Conservation (phyloP, 2,329 filamentous ascomycete species). For the Monilinia aucupariae region DNA sequence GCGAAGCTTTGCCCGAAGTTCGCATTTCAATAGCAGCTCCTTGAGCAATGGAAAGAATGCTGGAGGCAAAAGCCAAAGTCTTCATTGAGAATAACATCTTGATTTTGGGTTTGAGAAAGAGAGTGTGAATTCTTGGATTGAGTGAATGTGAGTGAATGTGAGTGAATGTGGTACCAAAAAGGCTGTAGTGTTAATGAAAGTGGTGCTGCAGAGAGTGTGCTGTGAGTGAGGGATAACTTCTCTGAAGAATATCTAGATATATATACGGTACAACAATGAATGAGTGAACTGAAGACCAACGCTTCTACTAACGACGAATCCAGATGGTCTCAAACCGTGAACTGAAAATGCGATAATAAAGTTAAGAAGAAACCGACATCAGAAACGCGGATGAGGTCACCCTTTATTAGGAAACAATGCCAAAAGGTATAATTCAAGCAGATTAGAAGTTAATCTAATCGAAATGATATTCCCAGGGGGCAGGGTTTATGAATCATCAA, state of each 20-base stretch:
- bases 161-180: too few species aligned
- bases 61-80: slow-evolving; percentile 20
- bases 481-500: too few species aligned
- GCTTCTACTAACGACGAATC: not conserved
- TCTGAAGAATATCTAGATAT: not conserved
- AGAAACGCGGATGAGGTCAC: not conserved
- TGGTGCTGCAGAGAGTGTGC: not conserved
- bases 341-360: not conserved
- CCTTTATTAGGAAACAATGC: not conserved
- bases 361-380: not conserved
- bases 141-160: too few species aligned
- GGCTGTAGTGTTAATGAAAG: not conserved
- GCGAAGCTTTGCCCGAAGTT: slow-evolving; percentile 43
- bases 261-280: not conserved
- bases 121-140: not conserved
- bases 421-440: not conserved
- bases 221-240: slow-evolving; percentile 1
- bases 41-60: slow-evolving; percentile 28
- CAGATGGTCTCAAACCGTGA: not conserved
- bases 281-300: slow-evolving; percentile 7
- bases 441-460: slow-evolving; percentile 4
- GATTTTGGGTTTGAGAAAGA: slow-evolving; percentile 12
- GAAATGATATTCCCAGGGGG: not conserved
- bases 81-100: slow-evolving; percentile 30
- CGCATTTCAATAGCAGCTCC: slow-evolving; percentile 26